phyloP scores from a whole-genome alignment of 805 yeast species.

The Candida ascalaphidarum region DNA sequence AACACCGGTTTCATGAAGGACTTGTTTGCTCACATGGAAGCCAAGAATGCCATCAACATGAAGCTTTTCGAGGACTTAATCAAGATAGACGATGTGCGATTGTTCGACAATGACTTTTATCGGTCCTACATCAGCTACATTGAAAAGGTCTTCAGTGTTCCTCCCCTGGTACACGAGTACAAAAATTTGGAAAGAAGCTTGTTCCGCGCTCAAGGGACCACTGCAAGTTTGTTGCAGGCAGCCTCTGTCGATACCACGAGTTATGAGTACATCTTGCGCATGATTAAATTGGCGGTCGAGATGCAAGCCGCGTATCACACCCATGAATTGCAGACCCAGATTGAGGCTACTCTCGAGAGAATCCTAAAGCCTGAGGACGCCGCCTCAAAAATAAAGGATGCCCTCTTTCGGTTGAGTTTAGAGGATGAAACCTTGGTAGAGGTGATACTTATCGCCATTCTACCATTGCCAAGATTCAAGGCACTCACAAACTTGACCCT shows the following conservation, averaged over 20 bases:
- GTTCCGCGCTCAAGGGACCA: slow-evolving; percentile 3
- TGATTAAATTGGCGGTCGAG: slow-evolving; percentile 15
- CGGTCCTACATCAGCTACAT: slow-evolving; percentile 13
- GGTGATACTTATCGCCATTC: slow-evolving; percentile 8
- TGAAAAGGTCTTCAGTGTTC: slow-evolving; percentile 21
- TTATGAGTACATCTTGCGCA: slow-evolving; percentile 2
- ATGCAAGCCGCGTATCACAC: too few relatives aligned
- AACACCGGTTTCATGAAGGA: slow-evolving; percentile 9
- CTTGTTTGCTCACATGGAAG: slow-evolving; percentile 7
- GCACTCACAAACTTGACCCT: slow-evolving; percentile 5
- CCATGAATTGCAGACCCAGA: slow-evolving; percentile 10
- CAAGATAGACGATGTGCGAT: background rate
- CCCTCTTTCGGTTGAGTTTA: slow-evolving; percentile 11
- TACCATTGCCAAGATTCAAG: slow-evolving; percentile 1
- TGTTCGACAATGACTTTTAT: slow-evolving; percentile 15
- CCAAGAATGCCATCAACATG: slow-evolving; percentile 4
- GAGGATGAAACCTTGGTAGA: slow-evolving; percentile 16
- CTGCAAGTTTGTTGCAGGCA: too few relatives aligned
- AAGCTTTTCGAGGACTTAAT: slow-evolving; percentile 8
- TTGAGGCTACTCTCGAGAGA: slow-evolving; percentile 1
- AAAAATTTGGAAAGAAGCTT: slow-evolving; percentile 19
- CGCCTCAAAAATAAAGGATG: slow-evolving; percentile 7
- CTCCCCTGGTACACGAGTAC: slow-evolving; percentile 31
- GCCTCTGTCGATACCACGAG: too few relatives aligned
- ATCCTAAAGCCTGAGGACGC: slow-evolving; percentile 2